These are phyloP conservation scores for Podila verticillata DNA, from an alignment of 192 early-diverging fungal species.

Conservation along the genomic window DNA sequence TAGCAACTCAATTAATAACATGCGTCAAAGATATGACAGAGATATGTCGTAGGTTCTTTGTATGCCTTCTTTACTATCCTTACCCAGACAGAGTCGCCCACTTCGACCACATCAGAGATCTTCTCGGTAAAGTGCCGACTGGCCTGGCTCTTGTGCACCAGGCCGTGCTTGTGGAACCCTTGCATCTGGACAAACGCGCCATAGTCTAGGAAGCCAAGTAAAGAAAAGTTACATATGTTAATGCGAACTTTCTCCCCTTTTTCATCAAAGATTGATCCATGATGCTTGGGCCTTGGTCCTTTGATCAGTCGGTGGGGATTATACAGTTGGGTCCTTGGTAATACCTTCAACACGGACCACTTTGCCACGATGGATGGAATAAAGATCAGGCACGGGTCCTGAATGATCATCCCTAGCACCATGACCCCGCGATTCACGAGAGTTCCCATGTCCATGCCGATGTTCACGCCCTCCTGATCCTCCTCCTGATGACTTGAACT, in stretches of 20 bases:
- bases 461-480: conserved; percentile 5
- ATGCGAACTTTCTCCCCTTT: too few relatives aligned
- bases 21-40: background rate
- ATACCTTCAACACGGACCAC: conserved; percentile 45
- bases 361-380: conserved; percentile 53
- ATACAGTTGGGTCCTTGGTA: background rate
- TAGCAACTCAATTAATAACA: background rate
- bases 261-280: too few relatives aligned
- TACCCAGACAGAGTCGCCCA: conserved; percentile 57
- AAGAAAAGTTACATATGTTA: background rate
- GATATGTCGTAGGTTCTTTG: too few relatives aligned
- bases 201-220: conserved; percentile 27
- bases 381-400: conserved; percentile 47
- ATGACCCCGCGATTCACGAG: background rate
- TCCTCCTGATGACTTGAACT: conserved; percentile 32
- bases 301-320: too few relatives aligned
- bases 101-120: conserved; percentile 47
- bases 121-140: conserved; percentile 50
- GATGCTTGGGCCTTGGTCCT: too few relatives aligned
- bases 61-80: background rate
- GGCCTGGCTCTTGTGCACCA: conserved; percentile 51
- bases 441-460: background rate
- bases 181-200: conserved; percentile 55
- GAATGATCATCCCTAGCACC: background rate
- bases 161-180: conserved; percentile 34